Evolutionary conservation across 2,329 filamentous ascomycete species (phyloP), one percentile per base, ranked within the genome.

Genomic region (Ophiostoma triangulosporum): DNA sequence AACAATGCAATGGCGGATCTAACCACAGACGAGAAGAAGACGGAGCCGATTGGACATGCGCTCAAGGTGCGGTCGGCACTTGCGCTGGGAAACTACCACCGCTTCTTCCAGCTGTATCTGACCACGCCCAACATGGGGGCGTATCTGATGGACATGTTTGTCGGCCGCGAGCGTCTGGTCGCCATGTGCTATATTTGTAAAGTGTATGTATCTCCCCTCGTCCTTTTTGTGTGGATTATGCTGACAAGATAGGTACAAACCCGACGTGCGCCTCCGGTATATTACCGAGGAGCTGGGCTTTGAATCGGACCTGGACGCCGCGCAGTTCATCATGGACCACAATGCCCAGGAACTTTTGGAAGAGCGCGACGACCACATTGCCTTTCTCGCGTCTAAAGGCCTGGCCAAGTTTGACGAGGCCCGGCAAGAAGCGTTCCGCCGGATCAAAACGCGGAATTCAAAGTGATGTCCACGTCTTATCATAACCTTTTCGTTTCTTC

Each of bases 131-230:
- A 95, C 64, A 95, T 98, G 90, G 91, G 93, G 57, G 89, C 86
- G 62, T 97, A 97, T 70, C 79, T 98, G 51, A 95, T 98, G 87
- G 93, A 98, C 73, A 96, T 95, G 88, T 97, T 98, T 73, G 86
- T 97, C 67, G 83, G 83, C 64, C 84, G 93, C 65, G 91, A 98
- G 73, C 87, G 93, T 63, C 80, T 98, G 60, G 83, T 85, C 65
- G 93, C 93, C 60, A 73, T 98, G 65, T 84, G 88, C 67, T 88
- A 84, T 67, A 93, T 98, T 62, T 95, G 89, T 79, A 94, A 80
- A 87, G 83, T 87, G 93, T 98, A 73, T 74, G 91, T 81, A n/a
- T 14, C 56, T 35, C 38, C 29, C 20, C 2, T 22, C 15, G 2
- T 15, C 14, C n/a, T 32, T 17, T 9, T 26, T 26, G 17, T 32